Percentiles rank a stretch among this genome's conserved stretches.
Evolutionary conservation across 140 eudicot species (phyloP).

Genomic region (Bidens hawaiensis): DNA sequence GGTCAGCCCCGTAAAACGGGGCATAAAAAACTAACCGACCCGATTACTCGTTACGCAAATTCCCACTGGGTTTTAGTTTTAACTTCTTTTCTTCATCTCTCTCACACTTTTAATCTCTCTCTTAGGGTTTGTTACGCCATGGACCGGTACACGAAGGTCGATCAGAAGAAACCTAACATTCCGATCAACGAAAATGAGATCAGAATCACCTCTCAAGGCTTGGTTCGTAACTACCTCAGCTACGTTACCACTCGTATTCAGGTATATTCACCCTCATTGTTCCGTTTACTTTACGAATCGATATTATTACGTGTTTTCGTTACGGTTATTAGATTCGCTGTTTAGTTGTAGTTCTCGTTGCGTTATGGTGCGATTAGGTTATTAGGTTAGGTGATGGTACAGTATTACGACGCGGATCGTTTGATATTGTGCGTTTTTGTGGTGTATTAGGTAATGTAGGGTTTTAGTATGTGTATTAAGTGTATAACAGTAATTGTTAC

Average conservation of each 20-base stretch:
- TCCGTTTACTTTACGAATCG: neutral
- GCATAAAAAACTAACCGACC: conserved; percentile 39
- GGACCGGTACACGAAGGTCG: conserved; percentile 88
- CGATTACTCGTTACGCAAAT: conserved; percentile 17
- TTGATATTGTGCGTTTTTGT: neutral
- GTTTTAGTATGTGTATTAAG: too few species aligned
- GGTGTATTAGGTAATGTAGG: neutral
- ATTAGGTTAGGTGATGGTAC: neutral
- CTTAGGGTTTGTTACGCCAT: conserved; percentile 27
- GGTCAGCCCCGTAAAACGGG: conserved; percentile 34
- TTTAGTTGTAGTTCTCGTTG: conserved; percentile 6
- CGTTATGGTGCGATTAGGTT: conserved; percentile 1
- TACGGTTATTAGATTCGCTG: neutral
- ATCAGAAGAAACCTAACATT: conserved; percentile 54
- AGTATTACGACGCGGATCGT: neutral
- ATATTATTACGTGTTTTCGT: neutral
- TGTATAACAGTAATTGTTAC: neutral
- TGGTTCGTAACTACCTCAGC: conserved; percentile 77
- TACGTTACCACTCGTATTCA: conserved; percentile 72
- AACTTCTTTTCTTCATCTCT: conserved; percentile 18
- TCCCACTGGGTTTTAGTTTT: conserved; percentile 27
- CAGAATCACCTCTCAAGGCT: conserved; percentile 77
- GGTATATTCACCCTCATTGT: conserved; percentile 24
- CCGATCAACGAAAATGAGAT: conserved; percentile 85
- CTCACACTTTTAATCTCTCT: conserved; percentile 26